Evolutionary conservation across 2,329 filamentous ascomycete genomes (phyloP).

Genomic region (Ophiosphaerella korrae): DNA sequence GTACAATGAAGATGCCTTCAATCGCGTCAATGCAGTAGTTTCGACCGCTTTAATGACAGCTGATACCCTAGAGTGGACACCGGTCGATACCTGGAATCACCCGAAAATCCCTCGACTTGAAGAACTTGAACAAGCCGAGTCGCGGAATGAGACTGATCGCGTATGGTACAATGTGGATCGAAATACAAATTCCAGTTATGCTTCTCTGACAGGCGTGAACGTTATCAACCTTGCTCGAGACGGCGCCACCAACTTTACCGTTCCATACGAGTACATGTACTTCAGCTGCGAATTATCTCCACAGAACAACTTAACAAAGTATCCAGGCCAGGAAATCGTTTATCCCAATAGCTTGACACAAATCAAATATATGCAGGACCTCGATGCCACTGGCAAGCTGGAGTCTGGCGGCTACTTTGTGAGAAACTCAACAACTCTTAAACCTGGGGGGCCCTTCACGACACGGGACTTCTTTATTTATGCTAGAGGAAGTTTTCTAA

Average conservation of each 20-base stretch:
- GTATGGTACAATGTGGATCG: constrained; percentile 3
- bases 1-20: constrained; percentile 2
- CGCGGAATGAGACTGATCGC: neutral
- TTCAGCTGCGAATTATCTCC: constrained; percentile 4
- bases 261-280: constrained; percentile 12
- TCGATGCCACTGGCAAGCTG: neutral
- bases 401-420: neutral
- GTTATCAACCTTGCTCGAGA: constrained; percentile 1
- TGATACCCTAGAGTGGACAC: neutral
- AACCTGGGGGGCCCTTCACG: neutral
- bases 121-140: constrained; percentile 4
- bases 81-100: constrained; percentile 4
- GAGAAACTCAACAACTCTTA: neutral
- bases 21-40: constrained; percentile 3
- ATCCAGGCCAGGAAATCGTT: neutral
- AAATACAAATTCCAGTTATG: neutral
- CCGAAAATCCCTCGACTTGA: constrained; percentile 7
- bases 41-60: constrained; percentile 3
- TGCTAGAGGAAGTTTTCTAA: neutral
- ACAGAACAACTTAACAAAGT: neutral
- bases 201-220: constrained; percentile 5
- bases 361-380: constrained; percentile 3
- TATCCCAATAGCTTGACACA: neutral
- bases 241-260: constrained; percentile 1
- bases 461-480: neutral